These are phyloP conservation scores for Potentilla sterilis DNA, from an alignment of 306 rosid species.

Conservation along the genomic window DNA sequence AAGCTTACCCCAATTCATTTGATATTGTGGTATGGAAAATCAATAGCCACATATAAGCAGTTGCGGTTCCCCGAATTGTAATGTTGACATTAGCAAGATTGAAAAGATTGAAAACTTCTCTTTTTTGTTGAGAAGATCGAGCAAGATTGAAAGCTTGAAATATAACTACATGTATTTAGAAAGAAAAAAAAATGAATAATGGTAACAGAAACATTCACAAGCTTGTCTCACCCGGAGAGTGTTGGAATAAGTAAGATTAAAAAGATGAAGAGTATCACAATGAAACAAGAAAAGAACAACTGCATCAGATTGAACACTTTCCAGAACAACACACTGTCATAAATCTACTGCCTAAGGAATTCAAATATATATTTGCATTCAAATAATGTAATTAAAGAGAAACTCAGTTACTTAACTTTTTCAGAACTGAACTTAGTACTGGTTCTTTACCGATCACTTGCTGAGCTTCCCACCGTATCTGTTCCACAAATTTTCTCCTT, in stretches of 20 bases:
- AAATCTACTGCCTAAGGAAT: not conserved
- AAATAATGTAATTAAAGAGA: not conserved
- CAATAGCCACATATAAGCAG: too few species aligned
- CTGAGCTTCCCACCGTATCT: conserved; percentile 32
- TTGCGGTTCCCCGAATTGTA: too few species aligned
- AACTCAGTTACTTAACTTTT: not conserved
- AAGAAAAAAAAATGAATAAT: too few species aligned
- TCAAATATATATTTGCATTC: not conserved
- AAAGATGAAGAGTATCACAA: not conserved
- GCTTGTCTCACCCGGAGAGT: not conserved
- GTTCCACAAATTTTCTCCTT: conserved; percentile 39
- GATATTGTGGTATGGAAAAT: too few species aligned
- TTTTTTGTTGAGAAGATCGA: too few species aligned
- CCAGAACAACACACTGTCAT: conserved; percentile 1
- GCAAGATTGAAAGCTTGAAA: too few species aligned
- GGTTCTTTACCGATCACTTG: conserved; percentile 17
- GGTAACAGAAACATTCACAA: not conserved
- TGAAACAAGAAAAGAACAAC: not conserved
- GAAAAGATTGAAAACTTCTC: too few species aligned
- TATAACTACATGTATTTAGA: too few species aligned
- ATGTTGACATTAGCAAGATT: too few species aligned
- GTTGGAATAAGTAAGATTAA: not conserved
- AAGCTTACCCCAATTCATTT: too few species aligned
- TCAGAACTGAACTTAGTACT: not conserved
- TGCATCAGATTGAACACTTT: not conserved